These are phyloP conservation scores for Termitomyces heimii DNA, from an alignment of 768 basidiomycete genomes.

Conservation along the genomic window DNA sequence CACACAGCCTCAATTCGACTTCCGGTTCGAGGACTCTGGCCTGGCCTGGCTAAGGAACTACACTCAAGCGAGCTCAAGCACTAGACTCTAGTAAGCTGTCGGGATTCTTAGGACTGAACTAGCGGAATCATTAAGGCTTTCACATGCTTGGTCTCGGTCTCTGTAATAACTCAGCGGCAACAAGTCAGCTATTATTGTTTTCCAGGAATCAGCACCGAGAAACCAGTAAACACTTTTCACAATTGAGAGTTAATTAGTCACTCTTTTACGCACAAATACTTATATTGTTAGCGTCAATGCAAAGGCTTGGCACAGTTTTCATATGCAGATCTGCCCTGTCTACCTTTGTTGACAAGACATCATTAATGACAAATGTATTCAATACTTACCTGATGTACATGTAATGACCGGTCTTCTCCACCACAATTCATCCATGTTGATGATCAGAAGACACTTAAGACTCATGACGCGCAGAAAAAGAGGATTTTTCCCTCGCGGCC, in stretches of 20 bases:
- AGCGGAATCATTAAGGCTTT: background rate
- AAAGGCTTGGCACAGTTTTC: background rate
- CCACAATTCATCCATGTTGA: background rate
- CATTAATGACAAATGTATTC: too few species aligned
- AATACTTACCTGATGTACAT: too few species aligned
- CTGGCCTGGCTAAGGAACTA: background rate
- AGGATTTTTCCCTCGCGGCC: background rate
- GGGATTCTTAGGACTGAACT: background rate
- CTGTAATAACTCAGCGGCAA: too few species aligned
- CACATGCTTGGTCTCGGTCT: background rate
- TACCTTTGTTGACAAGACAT: background rate
- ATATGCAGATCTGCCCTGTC: background rate
- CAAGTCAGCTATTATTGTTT: too few species aligned
- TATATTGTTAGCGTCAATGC: background rate
- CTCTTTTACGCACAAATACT: background rate
- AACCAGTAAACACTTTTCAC: background rate
- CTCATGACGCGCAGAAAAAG: background rate
- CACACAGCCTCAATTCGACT: background rate
- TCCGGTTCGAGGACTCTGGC: background rate
- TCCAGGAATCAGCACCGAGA: too few species aligned
- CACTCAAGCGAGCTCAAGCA: background rate
- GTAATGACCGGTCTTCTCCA: too few species aligned
- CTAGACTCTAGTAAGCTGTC: background rate
- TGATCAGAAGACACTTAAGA: background rate
- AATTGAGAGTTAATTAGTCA: background rate